phyloP scores from a whole-genome alignment of 345 rosid genomes.

The Salix dunnii region DNA sequence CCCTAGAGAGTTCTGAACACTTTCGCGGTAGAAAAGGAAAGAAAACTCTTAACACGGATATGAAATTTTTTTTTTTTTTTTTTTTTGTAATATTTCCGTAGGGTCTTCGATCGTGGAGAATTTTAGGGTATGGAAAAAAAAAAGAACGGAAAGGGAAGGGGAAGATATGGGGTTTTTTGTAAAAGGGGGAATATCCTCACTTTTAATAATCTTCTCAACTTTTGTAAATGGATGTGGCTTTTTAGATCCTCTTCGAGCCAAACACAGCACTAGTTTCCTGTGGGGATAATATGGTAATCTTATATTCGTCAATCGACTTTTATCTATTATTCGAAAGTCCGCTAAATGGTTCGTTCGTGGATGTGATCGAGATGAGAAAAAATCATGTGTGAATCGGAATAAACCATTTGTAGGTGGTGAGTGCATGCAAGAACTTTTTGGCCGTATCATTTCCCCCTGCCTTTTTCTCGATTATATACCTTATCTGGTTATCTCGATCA shows the following conservation, averaged over 20 bases:
- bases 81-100: neutral
- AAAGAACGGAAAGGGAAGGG: slow-evolving; percentile 12
- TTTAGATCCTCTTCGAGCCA: slow-evolving; percentile 33
- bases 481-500: neutral
- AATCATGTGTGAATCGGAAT: slow-evolving; percentile 14
- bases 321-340: slow-evolving; percentile 2
- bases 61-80: neutral
- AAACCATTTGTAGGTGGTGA: slow-evolving; percentile 8
- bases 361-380: neutral
- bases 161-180: slow-evolving; percentile 26
- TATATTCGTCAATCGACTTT: neutral
- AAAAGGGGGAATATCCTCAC: slow-evolving; percentile 28
- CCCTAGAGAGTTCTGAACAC: slow-evolving; percentile 70
- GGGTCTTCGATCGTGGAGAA: neutral
- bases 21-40: neutral
- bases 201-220: slow-evolving; percentile 2
- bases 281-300: neutral
- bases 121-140: neutral
- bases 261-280: slow-evolving; percentile 15
- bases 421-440: neutral
- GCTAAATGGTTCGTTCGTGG: neutral
- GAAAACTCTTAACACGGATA: neutral
- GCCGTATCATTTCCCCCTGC: slow-evolving; percentile 1
- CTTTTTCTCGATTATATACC: neutral
- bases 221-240: slow-evolving; percentile 41